These are phyloP conservation scores for Coemansia sp. DNA, from an alignment of 192 early-diverging fungal species.

Conservation along the genomic window DNA sequence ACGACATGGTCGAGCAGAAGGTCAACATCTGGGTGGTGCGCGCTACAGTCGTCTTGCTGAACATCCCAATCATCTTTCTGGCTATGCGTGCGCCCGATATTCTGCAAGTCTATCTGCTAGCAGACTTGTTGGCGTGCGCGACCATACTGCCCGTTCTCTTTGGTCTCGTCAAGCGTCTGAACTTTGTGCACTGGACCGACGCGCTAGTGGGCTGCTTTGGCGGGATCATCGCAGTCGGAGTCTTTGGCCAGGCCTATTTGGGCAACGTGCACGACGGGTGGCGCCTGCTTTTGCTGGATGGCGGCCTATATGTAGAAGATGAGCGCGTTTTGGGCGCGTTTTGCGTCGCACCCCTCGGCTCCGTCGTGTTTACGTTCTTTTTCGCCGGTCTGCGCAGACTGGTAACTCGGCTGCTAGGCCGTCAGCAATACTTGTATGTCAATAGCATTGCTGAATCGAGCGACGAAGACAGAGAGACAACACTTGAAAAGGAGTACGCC, in stretches of 20 bases:
- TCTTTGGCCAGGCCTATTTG: slow-evolving; percentile 57
- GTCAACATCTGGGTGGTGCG: slow-evolving; percentile 54
- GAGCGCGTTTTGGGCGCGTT: slow-evolving; percentile 62
- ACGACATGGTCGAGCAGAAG: slow-evolving; percentile 56
- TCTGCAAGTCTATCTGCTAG: slow-evolving; percentile 62
- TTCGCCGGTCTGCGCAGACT: slow-evolving; percentile 43
- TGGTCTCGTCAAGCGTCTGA: slow-evolving; percentile 53
- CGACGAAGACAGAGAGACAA: not conserved
- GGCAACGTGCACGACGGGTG: slow-evolving; percentile 55
- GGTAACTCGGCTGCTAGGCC: slow-evolving; percentile 27
- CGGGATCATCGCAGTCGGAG: slow-evolving; percentile 56
- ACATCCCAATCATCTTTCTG: slow-evolving; percentile 58
- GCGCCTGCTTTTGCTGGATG: slow-evolving; percentile 48
- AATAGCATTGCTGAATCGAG: slow-evolving; percentile 15
- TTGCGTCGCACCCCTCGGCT: slow-evolving; percentile 56
- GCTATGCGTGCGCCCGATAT: slow-evolving; percentile 62
- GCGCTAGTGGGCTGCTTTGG: slow-evolving; percentile 57
- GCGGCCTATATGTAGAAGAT: slow-evolving; percentile 57
- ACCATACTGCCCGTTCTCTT: slow-evolving; percentile 60
- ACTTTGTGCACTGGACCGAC: slow-evolving; percentile 58
- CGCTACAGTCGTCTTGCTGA: slow-evolving; percentile 47
- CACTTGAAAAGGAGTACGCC: not conserved
- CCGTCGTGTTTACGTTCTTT: slow-evolving; percentile 45
- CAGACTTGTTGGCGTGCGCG: slow-evolving; percentile 63
- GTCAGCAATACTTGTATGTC: slow-evolving; percentile 32